phyloP scores from a whole-genome alignment of 495 filamentous ascomycete species.

The Penicillium argentinense region DNA sequence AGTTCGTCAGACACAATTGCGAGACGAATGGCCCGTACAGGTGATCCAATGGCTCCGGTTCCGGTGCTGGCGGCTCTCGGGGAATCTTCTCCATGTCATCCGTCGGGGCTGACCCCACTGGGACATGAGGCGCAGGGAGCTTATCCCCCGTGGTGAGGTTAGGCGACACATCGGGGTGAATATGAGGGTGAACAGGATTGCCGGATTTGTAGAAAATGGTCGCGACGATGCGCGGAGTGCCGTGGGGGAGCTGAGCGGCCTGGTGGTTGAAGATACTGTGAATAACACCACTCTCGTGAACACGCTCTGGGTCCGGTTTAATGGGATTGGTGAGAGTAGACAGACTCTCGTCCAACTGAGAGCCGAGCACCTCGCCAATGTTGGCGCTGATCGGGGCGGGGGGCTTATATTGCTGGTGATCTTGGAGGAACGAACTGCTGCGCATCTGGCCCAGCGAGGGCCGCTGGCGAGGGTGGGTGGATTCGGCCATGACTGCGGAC shows the following conservation, averaged over 20 bases:
- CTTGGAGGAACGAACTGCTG: conserved; percentile 67
- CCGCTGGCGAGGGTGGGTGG: conserved; percentile 36
- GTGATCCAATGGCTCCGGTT: conserved; percentile 68
- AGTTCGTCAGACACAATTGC: conserved; percentile 78
- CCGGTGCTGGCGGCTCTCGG: conserved; percentile 64
- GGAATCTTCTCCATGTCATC: conserved; percentile 68
- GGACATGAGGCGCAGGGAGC: conserved; percentile 41
- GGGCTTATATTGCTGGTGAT: conserved; percentile 74
- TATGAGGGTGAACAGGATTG: conserved; percentile 42
- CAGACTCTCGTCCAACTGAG: conserved; percentile 23
- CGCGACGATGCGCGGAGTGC: conserved; percentile 43
- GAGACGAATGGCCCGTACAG: conserved; percentile 76
- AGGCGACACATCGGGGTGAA: conserved; percentile 40
- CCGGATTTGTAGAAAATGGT: conserved; percentile 50
- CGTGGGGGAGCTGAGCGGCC: conserved; percentile 35
- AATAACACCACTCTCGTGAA: conserved; percentile 45
- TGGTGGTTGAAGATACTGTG: conserved; percentile 46
- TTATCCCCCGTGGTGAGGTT: conserved; percentile 24
- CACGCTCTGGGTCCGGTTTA: conserved; percentile 43
- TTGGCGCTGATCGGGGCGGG: conserved; percentile 42
- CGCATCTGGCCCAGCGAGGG: conserved; percentile 53
- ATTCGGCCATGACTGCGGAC: conserved; percentile 25
- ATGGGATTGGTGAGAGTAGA: conserved; percentile 40
- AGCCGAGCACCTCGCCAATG: conserved; percentile 44
- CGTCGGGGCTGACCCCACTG: conserved; percentile 59